A percentile compares a stretch with the other conserved stretches of the same genome.
Evolutionary conservation across 129 eudicot species (phyloP).

Genomic region (Pittosporum tobira): DNA sequence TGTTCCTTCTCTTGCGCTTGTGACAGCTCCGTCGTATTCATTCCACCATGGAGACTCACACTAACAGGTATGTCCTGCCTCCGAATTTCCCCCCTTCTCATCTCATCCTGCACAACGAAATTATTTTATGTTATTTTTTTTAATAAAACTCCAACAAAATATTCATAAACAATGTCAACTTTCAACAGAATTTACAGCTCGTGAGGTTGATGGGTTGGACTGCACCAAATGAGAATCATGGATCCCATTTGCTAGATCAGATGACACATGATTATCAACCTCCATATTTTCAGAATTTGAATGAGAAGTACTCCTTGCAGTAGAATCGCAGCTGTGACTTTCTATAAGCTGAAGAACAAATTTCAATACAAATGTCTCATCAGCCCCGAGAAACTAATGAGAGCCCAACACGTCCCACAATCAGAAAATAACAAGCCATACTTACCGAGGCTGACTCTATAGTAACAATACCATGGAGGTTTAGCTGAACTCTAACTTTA

Average conservation of each 20-base stretch:
- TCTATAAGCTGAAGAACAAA: constrained; percentile 47
- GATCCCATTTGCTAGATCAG: constrained; percentile 28
- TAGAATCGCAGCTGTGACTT: constrained; percentile 20
- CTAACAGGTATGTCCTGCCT: constrained; percentile 45
- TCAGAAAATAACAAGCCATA: constrained; percentile 6
- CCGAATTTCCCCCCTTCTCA: constrained; percentile 25
- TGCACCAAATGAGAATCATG: constrained; percentile 21
- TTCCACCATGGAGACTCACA: constrained; percentile 44
- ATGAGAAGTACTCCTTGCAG: constrained; percentile 22
- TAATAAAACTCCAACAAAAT: too few relatives aligned
- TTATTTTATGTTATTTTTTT: not conserved
- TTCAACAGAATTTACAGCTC: constrained; percentile 33
- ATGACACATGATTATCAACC: constrained; percentile 25
- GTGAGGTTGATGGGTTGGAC: constrained; percentile 22
- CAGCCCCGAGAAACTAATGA: not conserved
- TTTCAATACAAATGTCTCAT: not conserved
- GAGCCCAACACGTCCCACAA: not conserved
- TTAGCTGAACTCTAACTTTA: constrained; percentile 63
- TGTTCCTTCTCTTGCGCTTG: constrained; percentile 67
- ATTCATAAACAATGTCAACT: too few relatives aligned
- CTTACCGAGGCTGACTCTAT: constrained; percentile 76
- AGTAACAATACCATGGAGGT: constrained; percentile 66
- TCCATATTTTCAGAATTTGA: constrained; percentile 32
- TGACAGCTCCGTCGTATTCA: constrained; percentile 37
- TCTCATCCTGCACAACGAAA: constrained; percentile 33